phyloP scores from a whole-genome alignment of 2,329 filamentous ascomycete species.

The Fusarium sambucinum region DNA sequence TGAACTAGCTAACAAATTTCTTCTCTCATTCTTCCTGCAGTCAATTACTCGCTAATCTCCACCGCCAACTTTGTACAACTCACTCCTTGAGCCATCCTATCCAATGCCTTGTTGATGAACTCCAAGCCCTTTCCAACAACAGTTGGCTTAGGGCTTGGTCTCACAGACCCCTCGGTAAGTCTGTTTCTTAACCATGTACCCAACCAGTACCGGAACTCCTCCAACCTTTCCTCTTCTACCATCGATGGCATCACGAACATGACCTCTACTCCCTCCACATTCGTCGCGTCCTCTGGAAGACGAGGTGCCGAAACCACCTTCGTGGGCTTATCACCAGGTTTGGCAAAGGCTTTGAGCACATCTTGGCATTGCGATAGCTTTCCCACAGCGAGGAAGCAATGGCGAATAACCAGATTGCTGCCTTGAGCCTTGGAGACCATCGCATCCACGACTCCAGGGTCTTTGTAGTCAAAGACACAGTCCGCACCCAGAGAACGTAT shows the following conservation, averaged over 20 bases:
- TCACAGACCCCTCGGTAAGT: constrained; percentile 50
- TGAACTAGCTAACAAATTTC: neutral
- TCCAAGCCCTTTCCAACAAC: constrained; percentile 55
- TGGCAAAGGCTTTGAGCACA: constrained; percentile 53
- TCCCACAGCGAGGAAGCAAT: constrained; percentile 58
- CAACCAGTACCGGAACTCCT: constrained; percentile 57
- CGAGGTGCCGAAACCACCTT: constrained; percentile 56
- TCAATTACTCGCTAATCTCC: constrained; percentile 51
- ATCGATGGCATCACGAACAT: constrained; percentile 55
- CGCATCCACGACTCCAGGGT: constrained; percentile 43
- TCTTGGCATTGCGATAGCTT: constrained; percentile 52
- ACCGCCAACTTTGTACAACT: constrained; percentile 59
- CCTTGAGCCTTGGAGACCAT: constrained; percentile 54
- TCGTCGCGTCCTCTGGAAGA: constrained; percentile 49
- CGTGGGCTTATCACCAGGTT: constrained; percentile 6
- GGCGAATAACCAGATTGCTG: constrained; percentile 54
- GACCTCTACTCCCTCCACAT: constrained; percentile 51
- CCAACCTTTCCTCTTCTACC: constrained; percentile 51
- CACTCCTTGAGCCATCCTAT: constrained; percentile 53
- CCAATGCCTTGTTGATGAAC: constrained; percentile 55
- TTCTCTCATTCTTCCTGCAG: neutral
- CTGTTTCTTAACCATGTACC: constrained; percentile 53
- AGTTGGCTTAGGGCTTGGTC: constrained; percentile 55
- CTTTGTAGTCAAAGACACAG: constrained; percentile 58
- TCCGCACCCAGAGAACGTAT: constrained; percentile 53